Evolutionary conservation across 495 filamentous ascomycete species (phyloP), one percentile per base, ranked within the genome.

Genomic region (Xylaria intraflava): DNA sequence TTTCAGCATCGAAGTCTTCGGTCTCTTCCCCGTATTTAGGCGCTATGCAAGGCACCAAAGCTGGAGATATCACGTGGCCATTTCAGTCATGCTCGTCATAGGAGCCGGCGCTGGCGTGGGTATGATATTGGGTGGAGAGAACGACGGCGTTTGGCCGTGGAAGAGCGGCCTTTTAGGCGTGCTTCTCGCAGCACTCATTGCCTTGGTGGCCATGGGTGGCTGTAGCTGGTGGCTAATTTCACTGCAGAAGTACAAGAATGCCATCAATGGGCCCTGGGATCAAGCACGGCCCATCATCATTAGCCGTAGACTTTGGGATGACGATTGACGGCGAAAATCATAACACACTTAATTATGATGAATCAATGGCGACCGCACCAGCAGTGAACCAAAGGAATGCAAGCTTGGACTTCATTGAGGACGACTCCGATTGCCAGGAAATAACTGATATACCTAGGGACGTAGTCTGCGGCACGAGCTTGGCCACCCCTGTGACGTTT

Each of bases 171-270:
- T 88, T 0, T 77, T 90, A 0, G 83, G 85, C 10, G 76, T 95
- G 35, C 65, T 95, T 5, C 88, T 91, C 5, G 79, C 80, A 20
- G 67, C 87, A 42, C 61, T 85, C 30, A 87, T 85, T 2, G 79
- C 81, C 2, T 63, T 70, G 1, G 59, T 95, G 27, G 84, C 81
- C 1, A 95, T 96, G 88, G 93, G 92, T 2, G 85, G 88, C 38
- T 96, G 91, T 65, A 92, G 87, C 60, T 96, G 90, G 92, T 97
- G 94, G 94, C 72, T 98, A 52, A 97, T 98, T 64, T 87, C 88
- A 42, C 69, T 98, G 67, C 93, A 98, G 71, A 91, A 92, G 73
- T 98, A 96, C 69, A 98, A 98, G 78, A 97, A 97, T 70, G 93
- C 96, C 67, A 96, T 98, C 51, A 88, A 89, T 62, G 93, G 93